Base-by-base conservation (phyloP, 371 early-diverging fungal species). In the Mucor irregularis region DNA sequence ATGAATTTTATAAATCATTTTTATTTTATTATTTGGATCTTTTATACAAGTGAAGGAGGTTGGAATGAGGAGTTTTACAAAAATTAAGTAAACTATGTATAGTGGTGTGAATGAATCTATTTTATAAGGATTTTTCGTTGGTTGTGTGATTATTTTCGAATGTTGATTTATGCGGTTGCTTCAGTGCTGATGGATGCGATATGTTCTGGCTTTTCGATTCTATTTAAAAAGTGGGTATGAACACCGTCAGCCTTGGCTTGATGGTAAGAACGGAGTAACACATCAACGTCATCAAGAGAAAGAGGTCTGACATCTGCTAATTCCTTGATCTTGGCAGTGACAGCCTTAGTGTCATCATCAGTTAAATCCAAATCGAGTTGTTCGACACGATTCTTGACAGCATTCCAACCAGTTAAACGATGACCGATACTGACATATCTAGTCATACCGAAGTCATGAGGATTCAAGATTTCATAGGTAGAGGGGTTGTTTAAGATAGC, bases 351-450 rank as follows among this genome's bases (percentile, higher is more conserved):
- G 56, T 95, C 90, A 19, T 90, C 90, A 68, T 97, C 98, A 45
- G 84, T 87, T 48, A 97, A 71, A 6, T 74, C 76, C 48, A 97
- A 74, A 14, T 88, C 85, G 25, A 97, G 80, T 71, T 95, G 95
- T 64, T 92, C 87, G 25, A 91, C 93, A 44, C 98, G 87, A 80
- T 93, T 92, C 88, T 94, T 95, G 82, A 97, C 96, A 31, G 98
- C 96, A 74, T 97, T 96, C 96, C 98, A 97, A 17, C 98, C 96
- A 2, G 98, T 97, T 52, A 97, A 78, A 40, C 96, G 90, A 72
- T 96, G 98, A 30, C 96, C 96, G 49, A 97, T 95, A 42, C 90
- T 89, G 53, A 96, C 96, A 64, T 95, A 95, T 22, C 96, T 88
- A n/a, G 93, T 91, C 92, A 96, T 93, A 68, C 95, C 95, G 80